These are phyloP conservation scores for Coemansia sp. DNA, from an alignment of 192 early-diverging fungal species.

Conservation along the genomic window DNA sequence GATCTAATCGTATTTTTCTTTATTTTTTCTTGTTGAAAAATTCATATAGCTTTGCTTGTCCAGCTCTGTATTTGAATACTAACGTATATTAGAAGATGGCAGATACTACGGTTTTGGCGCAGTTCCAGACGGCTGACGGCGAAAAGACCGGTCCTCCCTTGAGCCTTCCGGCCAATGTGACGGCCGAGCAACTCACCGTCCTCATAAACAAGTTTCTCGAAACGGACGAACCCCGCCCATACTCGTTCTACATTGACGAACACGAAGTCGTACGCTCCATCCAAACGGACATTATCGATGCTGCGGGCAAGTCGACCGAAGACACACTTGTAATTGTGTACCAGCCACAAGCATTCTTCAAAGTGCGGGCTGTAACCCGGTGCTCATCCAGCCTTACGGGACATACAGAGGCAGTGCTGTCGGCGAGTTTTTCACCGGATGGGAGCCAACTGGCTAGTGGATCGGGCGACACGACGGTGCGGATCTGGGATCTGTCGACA, in stretches of 20 bases:
- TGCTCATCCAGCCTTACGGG: constrained; percentile 85
- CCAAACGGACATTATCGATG: constrained; percentile 76
- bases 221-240: constrained; percentile 84
- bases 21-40: background rate
- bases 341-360: constrained; percentile 94
- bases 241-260: constrained; percentile 88
- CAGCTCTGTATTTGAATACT: background rate
- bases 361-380: constrained; percentile 87
- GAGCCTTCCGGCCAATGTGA: constrained; percentile 81
- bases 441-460: constrained; percentile 90
- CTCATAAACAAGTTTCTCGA: constrained; percentile 87
- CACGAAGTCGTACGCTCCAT: constrained; percentile 76
- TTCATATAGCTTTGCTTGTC: background rate
- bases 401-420: constrained; percentile 93
- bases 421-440: constrained; percentile 86
- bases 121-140: constrained; percentile 80
- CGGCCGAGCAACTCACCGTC: constrained; percentile 79
- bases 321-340: constrained; percentile 88
- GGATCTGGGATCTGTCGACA: constrained; percentile 96
- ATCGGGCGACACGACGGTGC: constrained; percentile 90
- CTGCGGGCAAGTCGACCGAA: constrained; percentile 79
- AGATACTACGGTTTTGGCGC: constrained; percentile 35
- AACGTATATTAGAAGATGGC: constrained; percentile 5
- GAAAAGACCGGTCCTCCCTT: constrained; percentile 81
- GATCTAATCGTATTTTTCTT: background rate